A percentile compares a stretch with the other conserved stretches of the same genome.
Conservation (phyloP, 169 alveolate genomes). For the Cyclospora cayetanensis region DNA sequence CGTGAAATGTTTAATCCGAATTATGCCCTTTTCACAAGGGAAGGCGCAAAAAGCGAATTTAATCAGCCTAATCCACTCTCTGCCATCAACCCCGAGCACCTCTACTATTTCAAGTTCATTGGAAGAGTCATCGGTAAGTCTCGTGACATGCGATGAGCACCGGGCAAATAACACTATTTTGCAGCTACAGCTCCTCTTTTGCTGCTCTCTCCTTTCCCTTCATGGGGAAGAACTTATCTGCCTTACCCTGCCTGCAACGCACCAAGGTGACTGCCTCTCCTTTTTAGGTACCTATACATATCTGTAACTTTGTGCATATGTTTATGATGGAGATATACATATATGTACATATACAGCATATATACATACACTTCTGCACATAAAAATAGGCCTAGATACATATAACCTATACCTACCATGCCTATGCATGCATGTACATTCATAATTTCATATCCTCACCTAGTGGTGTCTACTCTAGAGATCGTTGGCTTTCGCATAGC, state of each 20-base stretch:
- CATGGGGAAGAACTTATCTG: too few species aligned
- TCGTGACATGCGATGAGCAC: not conserved
- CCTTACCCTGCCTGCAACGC: too few species aligned
- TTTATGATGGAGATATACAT: not conserved
- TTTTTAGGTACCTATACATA: too few species aligned
- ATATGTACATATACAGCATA: not conserved
- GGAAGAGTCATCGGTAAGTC: slow-evolving; percentile 98
- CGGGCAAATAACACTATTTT: not conserved
- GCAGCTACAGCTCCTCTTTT: not conserved
- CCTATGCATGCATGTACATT: too few species aligned
- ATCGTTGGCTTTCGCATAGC: too few species aligned
- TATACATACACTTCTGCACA: not conserved
- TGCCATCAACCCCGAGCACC: slow-evolving; percentile 94
- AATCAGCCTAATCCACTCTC: slow-evolving; percentile 97
- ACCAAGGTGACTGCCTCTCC: too few species aligned
- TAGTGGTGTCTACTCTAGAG: too few species aligned
- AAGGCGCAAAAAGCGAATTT: slow-evolving; percentile 91
- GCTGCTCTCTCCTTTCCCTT: too few species aligned
- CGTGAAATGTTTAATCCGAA: slow-evolving; percentile 99
- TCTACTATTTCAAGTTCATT: slow-evolving; percentile 96
- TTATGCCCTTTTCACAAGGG: slow-evolving; percentile 95
- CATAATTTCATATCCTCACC: too few species aligned
- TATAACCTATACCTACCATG: too few species aligned
- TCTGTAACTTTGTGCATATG: too few species aligned
- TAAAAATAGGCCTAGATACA: not conserved